phyloP scores from a whole-genome alignment of 441 rosid genomes.

The Lepidium campestre region DNA sequence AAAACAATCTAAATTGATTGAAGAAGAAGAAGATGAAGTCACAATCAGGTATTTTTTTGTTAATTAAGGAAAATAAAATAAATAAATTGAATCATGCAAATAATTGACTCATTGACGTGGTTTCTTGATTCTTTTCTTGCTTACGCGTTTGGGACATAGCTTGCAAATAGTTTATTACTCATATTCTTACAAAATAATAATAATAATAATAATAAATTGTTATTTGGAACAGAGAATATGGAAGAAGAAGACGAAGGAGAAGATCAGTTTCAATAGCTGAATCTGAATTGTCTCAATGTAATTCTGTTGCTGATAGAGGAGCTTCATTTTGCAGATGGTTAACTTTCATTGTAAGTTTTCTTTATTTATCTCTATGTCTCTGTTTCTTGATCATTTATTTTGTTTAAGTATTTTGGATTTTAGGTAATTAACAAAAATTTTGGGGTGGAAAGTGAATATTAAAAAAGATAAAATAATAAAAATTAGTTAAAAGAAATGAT shows the following conservation, averaged over 20 bases:
- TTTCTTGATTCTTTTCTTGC: constrained; percentile 15
- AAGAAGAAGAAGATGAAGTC: constrained; percentile 30
- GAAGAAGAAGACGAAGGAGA: constrained; percentile 21
- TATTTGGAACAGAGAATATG: constrained; percentile 36
- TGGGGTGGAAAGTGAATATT: not conserved
- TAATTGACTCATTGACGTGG: constrained; percentile 20
- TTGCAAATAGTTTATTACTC: constrained; percentile 6
- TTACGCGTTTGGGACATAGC: constrained; percentile 3
- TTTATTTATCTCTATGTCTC: not conserved
- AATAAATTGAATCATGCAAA: not conserved
- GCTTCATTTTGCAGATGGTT: constrained; percentile 50
- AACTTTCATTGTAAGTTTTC: constrained; percentile 51
- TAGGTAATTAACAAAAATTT: not conserved
- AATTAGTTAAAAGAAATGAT: constrained; percentile 27
- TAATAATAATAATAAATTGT: not conserved
- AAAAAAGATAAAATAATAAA: not conserved
- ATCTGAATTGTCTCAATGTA: constrained; percentile 34
- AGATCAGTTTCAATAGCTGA: constrained; percentile 10
- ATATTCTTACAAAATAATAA: not conserved
- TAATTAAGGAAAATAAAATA: not conserved
- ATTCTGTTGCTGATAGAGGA: constrained; percentile 41
- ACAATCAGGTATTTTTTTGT: constrained; percentile 44
- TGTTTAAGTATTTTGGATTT: not conserved
- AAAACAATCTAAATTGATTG: constrained; percentile 45
- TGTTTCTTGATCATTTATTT: not conserved